These are phyloP conservation scores for Ambispora gerdemannii DNA, from an alignment of 192 early-diverging fungal species.

Conservation along the genomic window DNA sequence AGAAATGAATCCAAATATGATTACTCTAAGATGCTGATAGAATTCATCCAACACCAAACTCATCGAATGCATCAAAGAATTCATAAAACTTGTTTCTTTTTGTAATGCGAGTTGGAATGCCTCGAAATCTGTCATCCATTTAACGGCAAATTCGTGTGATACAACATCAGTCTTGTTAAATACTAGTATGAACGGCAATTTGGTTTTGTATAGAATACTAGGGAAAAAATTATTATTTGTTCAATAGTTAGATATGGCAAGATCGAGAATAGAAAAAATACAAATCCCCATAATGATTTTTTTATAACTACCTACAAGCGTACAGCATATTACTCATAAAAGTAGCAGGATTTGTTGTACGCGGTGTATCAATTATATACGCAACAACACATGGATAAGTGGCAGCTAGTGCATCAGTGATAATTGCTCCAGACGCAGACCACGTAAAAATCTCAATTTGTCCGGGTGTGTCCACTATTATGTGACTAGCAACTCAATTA, in stretches of 20 bases:
- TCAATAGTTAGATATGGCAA: not conserved
- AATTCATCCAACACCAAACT: constrained; percentile 96
- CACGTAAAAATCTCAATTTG: constrained; percentile 99
- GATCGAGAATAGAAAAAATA: not conserved
- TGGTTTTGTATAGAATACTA: constrained; percentile 94
- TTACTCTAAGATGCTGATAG: constrained; percentile 65
- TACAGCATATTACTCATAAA: constrained; percentile 99
- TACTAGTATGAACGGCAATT: constrained; percentile 89
- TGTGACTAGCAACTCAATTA: constrained; percentile 68
- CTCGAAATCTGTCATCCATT: constrained; percentile 98
- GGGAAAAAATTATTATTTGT: not conserved
- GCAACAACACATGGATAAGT: constrained; percentile 87
- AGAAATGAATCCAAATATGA: not conserved
- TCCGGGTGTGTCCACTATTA: constrained; percentile 92
- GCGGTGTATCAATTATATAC: constrained; percentile 95
- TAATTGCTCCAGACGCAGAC: constrained; percentile 94
- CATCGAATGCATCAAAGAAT: constrained; percentile 90
- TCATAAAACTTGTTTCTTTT: constrained; percentile 88
- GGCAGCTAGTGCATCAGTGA: constrained; percentile 89
- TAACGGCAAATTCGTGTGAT: constrained; percentile 81
- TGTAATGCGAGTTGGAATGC: constrained; percentile 82
- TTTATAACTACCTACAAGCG: constrained; percentile 75
- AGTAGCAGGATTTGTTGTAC: constrained; percentile 85
- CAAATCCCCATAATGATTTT: not conserved
- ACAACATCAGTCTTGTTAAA: constrained; percentile 98